Conservation (phyloP, 441 rosid species). For the Mallotus japonicus region DNA sequence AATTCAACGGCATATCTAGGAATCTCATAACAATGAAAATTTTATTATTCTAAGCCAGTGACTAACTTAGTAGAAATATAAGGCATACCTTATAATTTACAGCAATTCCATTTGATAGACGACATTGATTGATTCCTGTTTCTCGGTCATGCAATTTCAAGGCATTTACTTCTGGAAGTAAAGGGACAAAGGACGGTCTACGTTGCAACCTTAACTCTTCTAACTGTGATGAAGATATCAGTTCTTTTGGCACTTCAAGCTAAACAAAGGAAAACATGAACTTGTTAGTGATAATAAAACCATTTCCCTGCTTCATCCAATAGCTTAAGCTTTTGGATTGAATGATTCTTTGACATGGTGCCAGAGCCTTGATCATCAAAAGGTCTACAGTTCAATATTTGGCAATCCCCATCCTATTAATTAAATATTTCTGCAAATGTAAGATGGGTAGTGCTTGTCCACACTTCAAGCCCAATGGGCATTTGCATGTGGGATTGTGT, state of each 20-base stretch:
- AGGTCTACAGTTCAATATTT: too few species aligned
- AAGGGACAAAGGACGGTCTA: constrained; percentile 63
- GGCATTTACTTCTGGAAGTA: constrained; percentile 45
- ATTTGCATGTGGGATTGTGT: too few species aligned
- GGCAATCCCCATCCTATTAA: too few species aligned
- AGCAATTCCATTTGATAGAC: constrained; percentile 91
- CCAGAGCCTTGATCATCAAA: too few species aligned
- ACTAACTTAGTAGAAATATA: constrained; percentile 11
- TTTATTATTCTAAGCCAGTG: not conserved
- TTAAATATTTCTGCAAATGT: too few species aligned
- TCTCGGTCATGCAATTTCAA: constrained; percentile 74
- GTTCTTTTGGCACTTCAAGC: constrained; percentile 98
- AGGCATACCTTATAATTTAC: constrained; percentile 68
- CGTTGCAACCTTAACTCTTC: constrained; percentile 66
- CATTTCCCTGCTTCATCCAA: too few species aligned
- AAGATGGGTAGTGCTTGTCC: too few species aligned
- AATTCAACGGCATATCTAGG: not conserved
- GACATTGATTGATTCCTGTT: constrained; percentile 83
- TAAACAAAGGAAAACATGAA: constrained; percentile 31
- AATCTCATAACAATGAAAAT: not conserved
- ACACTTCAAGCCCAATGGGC: too few species aligned
- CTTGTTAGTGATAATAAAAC: too few species aligned
- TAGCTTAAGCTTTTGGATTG: too few species aligned
- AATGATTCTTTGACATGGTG: too few species aligned
- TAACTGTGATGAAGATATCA: constrained; percentile 67